Conservation (phyloP, 148 eudicot species). For the Euryodendron excelsum region DNA sequence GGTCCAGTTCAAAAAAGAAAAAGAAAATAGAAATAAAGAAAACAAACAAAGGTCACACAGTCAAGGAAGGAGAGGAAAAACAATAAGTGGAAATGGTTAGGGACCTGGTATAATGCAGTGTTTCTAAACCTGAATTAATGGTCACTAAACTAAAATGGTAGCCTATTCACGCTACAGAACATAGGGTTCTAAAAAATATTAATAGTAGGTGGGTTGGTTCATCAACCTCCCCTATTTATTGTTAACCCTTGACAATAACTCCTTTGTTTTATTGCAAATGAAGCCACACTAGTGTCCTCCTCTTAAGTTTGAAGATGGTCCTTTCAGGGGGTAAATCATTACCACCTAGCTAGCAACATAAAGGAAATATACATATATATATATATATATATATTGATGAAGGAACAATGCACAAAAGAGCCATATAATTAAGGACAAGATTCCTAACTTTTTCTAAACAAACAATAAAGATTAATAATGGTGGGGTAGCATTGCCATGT, state of each 20-base stretch:
- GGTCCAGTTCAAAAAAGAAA: no score
- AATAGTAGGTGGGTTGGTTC: not conserved
- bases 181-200: not conserved
- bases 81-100: not conserved
- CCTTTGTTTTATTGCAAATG: not conserved
- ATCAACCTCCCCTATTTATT: not conserved
- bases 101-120: no score
- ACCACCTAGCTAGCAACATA: not conserved
- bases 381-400: not conserved
- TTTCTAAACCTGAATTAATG: not conserved
- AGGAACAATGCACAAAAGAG: not conserved
- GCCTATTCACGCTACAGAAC: no score
- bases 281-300: not conserved
- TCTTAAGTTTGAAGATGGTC: not conserved
- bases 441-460: not conserved
- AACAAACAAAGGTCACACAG: no score
- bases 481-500: not conserved
- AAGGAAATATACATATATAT: no score
- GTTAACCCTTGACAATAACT: not conserved
- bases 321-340: not conserved
- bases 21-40: no score
- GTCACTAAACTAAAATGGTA: not conserved
- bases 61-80: no score
- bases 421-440: constrained; percentile 3
- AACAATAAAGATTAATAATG: not conserved